phyloP scores from a whole-genome alignment of 768 basidiomycete species.

The Mycena indigotica region DNA sequence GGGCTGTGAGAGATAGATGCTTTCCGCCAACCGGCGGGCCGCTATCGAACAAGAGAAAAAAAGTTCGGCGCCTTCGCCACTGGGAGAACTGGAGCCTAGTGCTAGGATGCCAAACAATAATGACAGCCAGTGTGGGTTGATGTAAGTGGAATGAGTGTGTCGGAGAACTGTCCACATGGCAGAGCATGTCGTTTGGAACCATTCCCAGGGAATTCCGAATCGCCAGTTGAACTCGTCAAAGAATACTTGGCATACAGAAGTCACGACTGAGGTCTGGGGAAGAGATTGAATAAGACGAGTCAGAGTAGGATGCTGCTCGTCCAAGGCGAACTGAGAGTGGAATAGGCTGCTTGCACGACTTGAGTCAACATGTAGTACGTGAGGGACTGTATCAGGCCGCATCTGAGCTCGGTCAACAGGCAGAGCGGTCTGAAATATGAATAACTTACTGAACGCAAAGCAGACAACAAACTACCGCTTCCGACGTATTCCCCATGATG shows the following conservation, averaged over 20 bases:
- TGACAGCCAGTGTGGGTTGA: conserved; percentile 54
- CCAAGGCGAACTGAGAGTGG: conserved; percentile 7
- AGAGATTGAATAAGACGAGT: conserved; percentile 38
- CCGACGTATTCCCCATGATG: conserved; percentile 54
- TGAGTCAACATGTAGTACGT: conserved; percentile 44
- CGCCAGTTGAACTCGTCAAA: conserved; percentile 53
- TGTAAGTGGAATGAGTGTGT: conserved; percentile 35
- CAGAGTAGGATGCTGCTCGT: conserved; percentile 20
- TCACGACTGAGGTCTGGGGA: conserved; percentile 34
- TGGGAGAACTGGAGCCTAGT: conserved; percentile 34
- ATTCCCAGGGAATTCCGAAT: conserved; percentile 51
- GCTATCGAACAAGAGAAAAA: conserved; percentile 48
- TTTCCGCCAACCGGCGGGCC: conserved; percentile 49
- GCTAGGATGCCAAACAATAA: conserved; percentile 54
- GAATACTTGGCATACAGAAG: conserved; percentile 41
- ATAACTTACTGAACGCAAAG: conserved; percentile 46
- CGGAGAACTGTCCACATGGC: conserved; percentile 51
- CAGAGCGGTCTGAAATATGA: not conserved
- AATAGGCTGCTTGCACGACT: conserved; percentile 34
- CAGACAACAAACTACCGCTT: conserved; percentile 47
- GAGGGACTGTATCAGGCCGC: conserved; percentile 35
- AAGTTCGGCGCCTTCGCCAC: conserved; percentile 21
- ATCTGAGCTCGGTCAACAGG: conserved; percentile 30
- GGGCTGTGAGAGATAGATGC: conserved; percentile 41
- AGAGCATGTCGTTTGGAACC: conserved; percentile 45